These are phyloP conservation scores for Hemileccinum rubropunctum DNA, from an alignment of 768 basidiomycete genomes.

Conservation along the genomic window DNA sequence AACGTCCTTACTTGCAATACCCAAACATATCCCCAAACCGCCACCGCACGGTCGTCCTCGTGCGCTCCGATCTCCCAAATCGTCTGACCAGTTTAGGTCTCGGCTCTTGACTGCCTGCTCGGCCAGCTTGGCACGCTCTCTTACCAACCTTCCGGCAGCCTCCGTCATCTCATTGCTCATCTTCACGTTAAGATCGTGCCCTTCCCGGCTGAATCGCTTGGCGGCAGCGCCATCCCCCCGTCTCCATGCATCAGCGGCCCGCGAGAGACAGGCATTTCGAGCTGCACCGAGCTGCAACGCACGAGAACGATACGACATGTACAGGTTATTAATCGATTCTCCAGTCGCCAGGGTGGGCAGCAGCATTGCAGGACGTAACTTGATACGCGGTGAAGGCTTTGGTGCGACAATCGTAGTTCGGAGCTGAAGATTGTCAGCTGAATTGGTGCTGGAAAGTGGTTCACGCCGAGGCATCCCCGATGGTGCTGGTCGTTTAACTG, in stretches of 20 bases:
- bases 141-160: constrained; percentile 82
- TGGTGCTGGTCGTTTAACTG: constrained; percentile 68
- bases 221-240: constrained; percentile 95
- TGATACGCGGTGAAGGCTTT: constrained; percentile 79
- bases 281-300: constrained; percentile 92
- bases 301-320: constrained; percentile 85
- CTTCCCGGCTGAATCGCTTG: constrained; percentile 91
- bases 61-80: constrained; percentile 70
- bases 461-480: constrained; percentile 49
- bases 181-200: constrained; percentile 88
- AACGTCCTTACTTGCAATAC: constrained; percentile 63
- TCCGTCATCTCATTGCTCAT: constrained; percentile 85
- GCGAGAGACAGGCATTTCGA: constrained; percentile 89
- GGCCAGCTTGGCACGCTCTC: constrained; percentile 72
- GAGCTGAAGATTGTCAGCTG: constrained; percentile 61
- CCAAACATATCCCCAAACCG: constrained; percentile 83
- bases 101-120: constrained; percentile 73
- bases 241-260: constrained; percentile 95
- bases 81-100: constrained; percentile 78
- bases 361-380: constrained; percentile 76
- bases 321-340: constrained; percentile 71
- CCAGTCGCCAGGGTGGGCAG: constrained; percentile 91
- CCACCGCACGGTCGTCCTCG: constrained; percentile 77
- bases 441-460: constrained; percentile 46
- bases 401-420: constrained; percentile 73